Evolutionary conservation across 2,329 filamentous ascomycete genomes (phyloP).

Genomic region (Pseudohalonectria lignicola): DNA sequence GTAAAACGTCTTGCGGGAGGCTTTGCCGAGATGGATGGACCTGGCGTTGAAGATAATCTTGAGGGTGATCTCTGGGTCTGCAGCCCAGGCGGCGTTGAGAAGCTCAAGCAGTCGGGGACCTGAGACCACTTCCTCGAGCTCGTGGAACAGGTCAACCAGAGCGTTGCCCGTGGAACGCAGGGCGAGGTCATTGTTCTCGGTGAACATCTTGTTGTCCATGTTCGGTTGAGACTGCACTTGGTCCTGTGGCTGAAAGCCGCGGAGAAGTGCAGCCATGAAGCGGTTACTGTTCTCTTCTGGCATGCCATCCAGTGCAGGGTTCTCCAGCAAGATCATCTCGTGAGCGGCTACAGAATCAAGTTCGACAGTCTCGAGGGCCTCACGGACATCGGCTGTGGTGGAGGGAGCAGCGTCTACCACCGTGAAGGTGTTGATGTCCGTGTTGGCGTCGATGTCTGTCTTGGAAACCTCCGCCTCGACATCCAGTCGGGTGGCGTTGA

Average conservation of each 20-base stretch:
- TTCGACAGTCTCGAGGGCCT: constrained; percentile 2
- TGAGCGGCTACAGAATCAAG: background rate
- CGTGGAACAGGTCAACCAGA: constrained; percentile 43
- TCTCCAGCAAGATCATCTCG: background rate
- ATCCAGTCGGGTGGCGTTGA: too few relatives aligned
- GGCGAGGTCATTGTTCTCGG: constrained; percentile 38
- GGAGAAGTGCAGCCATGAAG: constrained; percentile 23
- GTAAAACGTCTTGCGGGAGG: constrained; percentile 38
- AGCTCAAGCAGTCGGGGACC: constrained; percentile 24
- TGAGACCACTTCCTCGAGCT: constrained; percentile 30
- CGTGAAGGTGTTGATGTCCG: too few relatives aligned
- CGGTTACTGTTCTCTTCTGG: constrained; percentile 9
- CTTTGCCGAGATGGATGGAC: constrained; percentile 51
- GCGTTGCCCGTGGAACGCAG: constrained; percentile 30
- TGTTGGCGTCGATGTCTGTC: constrained; percentile 2
- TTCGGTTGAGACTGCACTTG: constrained; percentile 3
- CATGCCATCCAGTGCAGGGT: background rate
- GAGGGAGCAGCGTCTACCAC: constrained; percentile 3
- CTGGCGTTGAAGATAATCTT: constrained; percentile 50
- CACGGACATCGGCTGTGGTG: constrained; percentile 7
- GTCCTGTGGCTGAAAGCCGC: constrained; percentile 4
- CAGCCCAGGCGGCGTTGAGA: constrained; percentile 36
- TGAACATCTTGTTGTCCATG: constrained; percentile 34
- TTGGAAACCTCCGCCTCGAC: constrained; percentile 4
- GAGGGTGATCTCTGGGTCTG: constrained; percentile 35